Evolutionary conservation across 2,329 filamentous ascomycete genomes (phyloP).

Genomic region (Diaporthe batatas): DNA sequence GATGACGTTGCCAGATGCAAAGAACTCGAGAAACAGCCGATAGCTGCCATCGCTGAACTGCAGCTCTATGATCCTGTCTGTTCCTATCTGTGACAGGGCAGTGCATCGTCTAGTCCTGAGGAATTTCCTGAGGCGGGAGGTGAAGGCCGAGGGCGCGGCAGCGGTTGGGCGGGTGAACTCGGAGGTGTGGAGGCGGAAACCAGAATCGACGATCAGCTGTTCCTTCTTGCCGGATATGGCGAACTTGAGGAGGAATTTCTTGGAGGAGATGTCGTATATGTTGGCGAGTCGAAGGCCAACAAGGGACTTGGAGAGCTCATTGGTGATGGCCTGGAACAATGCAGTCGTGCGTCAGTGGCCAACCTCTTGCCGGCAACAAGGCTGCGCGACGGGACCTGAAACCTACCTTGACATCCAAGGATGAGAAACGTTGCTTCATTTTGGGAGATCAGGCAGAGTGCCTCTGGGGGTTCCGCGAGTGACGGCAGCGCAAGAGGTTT

Average conservation of each 20-base stretch:
- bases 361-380: background rate
- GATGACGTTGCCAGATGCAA: constrained; percentile 94
- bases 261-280: constrained; percentile 95
- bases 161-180: constrained; percentile 90
- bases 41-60: constrained; percentile 93
- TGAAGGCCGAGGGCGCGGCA: constrained; percentile 86
- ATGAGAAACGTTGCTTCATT: constrained; percentile 86
- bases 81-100: constrained; percentile 85
- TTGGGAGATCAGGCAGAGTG: constrained; percentile 44
- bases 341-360: background rate
- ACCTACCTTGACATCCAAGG: constrained; percentile 79
- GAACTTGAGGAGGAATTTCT: constrained; percentile 96
- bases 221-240: constrained; percentile 89
- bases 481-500: background rate
- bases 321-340: constrained; percentile 81
- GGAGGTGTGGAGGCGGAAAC: constrained; percentile 95
- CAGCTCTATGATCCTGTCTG: constrained; percentile 92
- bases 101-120: constrained; percentile 90
- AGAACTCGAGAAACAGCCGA: constrained; percentile 92
- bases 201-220: constrained; percentile 92
- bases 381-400: background rate
- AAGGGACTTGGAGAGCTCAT: constrained; percentile 86
- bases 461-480: background rate
- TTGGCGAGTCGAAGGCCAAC: constrained; percentile 87
- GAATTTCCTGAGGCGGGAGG: constrained; percentile 85